Evolutionary conservation across 1,284 basidiomycete species (phyloP), one percentile per base, ranked within the genome.

Genomic region (Ceratobasidium sp.): DNA sequence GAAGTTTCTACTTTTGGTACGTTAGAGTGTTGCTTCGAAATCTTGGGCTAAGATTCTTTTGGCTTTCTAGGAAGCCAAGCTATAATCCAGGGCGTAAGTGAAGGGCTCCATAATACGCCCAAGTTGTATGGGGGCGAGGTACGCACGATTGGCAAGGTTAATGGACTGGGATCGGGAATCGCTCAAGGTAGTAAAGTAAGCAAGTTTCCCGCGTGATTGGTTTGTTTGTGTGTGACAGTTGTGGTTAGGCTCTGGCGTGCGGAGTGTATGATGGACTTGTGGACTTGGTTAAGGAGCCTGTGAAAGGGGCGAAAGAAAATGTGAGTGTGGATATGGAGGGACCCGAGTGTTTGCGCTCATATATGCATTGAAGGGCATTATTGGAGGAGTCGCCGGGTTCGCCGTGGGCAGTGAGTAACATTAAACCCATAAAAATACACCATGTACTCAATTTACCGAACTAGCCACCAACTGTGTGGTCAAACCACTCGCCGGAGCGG

Each of bases 241-340:
- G 15, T 52, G 11, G 22, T 19, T 32, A 83, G 82, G 79, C 82
- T 83, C 4, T 76, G 84, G 7, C 81, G 80, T 52, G 84, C 80
- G 68, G 84, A 86, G 4, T 86, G 65, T 87, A 86, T 79, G 88
- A 89, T 79, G 89, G 87, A 17, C 86, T 89, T 0, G 84, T 86
- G 11, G 88, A 88, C 1, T 82, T 89, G 2, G 84, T 88, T 17
- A 85, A 81, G 19, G 88, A 88, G 79, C 87, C 88, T 0, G 76
- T 86, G 4, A 82, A 84, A 78, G 88, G 87, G 8, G 22, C 15
- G 5, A 69, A 56, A 40, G 29, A 40, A 43, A 19, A 40, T 25
- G 67, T 69, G 43, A 52, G 52, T 57, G 15, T 40, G 37, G 37
- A 29, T 46, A 46, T 46, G 3, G 13, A 19, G 2, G 11, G 19